Evolutionary conservation across 2,329 filamentous ascomycete genomes (phyloP), one percentile per base, ranked within the genome.

Genomic region (Stagonosporopsis rhizophila): DNA sequence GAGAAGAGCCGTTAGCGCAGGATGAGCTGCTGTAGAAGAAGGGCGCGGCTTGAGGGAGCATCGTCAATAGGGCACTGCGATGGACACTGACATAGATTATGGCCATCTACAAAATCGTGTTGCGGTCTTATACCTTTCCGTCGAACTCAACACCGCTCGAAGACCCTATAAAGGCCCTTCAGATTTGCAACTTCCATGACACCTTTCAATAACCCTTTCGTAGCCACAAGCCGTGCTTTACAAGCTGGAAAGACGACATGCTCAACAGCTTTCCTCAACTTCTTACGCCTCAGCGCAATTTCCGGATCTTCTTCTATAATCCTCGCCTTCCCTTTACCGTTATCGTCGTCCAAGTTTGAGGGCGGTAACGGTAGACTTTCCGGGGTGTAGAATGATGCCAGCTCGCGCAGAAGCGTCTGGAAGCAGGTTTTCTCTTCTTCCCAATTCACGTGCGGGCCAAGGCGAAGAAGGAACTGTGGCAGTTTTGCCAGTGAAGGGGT

Each of bases 361-460:
- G 66, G 56, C 48, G 64, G 67, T 1, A 84, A 75, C 0, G 93
- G 92, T 22, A 98, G 75, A 69, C 89, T 85, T 73, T 98, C 95
- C 0, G 95, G 95, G 0, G 91, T 90, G 72, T 98, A 97, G 70
- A 96, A 97, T 0, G 86, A 86, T 0, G 95, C 94, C 12, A 99
- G 79, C 77, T 99, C 94, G 22, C 83, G 83, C n/a, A 98, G 73
- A 58, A 99, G 93, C 0, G 87, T 87, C 9, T 89, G 85, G 65
- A 99, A 98, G 69, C 95, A 99, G 19, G 81, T 81, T 69, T 92
- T 90, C 76, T 99, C 95, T 7, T 89, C 85, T 0, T 79, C 82
- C 95, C 96, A 99, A 67, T 93, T 82, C 41, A 99, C 90, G 64
- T 91, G 87, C 0, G 95, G 95, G 0, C 96, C 95, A 0, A 99